A percentile compares a stretch with the other conserved stretches of the same genome.
These are phyloP conservation scores for Themeda triandra DNA, from an alignment of 176 grass and related monocot genomes.

Conservation along the genomic window DNA sequence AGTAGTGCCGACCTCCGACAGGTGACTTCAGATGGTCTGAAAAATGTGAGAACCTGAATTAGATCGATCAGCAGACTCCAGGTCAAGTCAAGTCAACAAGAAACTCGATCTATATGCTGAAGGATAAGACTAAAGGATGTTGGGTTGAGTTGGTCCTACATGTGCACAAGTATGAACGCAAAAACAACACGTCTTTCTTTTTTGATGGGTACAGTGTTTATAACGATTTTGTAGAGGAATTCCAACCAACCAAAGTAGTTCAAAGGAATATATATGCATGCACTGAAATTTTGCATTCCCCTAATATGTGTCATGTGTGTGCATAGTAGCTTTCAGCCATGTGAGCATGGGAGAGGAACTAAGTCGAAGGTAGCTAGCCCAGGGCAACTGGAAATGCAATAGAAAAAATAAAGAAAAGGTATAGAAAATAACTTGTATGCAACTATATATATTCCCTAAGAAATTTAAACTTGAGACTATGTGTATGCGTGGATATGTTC, in stretches of 20 bases:
- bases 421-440: not conserved
- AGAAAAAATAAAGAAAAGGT: not conserved
- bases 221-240: not conserved
- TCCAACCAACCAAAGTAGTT: too few species aligned
- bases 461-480: not conserved
- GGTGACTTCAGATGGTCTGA: slow-evolving; percentile 25
- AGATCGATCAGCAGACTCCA: not conserved
- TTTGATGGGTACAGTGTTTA: not conserved
- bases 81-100: not conserved
- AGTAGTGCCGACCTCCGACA: not conserved
- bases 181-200: not conserved
- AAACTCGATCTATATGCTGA: not conserved
- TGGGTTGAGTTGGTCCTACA: too few species aligned
- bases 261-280: not conserved
- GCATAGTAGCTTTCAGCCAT: not conserved
- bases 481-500: not conserved
- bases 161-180: not conserved
- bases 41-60: not conserved
- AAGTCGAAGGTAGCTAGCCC: too few species aligned
- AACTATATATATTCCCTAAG: not conserved
- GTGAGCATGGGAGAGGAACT: not conserved
- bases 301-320: too few species aligned
- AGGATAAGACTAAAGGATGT: not conserved
- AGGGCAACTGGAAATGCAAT: not conserved
- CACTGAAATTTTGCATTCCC: not conserved